Percentiles rank a stretch among this genome's conserved stretches.
These are phyloP conservation scores for Neurospora pannonica DNA, from an alignment of 495 filamentous ascomycete species.

Conservation along the genomic window DNA sequence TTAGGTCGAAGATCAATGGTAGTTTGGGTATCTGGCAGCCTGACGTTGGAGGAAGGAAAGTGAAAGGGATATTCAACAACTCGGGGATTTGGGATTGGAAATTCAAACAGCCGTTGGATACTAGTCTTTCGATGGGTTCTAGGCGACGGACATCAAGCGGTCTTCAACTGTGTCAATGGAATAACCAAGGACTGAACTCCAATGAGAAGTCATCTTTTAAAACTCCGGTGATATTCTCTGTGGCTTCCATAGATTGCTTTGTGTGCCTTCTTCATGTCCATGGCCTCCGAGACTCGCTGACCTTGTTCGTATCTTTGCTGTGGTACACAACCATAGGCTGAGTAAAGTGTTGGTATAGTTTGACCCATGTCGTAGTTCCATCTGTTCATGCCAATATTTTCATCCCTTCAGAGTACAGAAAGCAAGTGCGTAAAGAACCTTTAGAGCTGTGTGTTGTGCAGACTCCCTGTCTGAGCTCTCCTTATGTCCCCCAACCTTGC, in stretches of 20 bases:
- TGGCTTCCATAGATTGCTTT: neutral
- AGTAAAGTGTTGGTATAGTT: neutral
- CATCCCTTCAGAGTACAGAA: neutral
- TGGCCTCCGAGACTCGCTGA: neutral
- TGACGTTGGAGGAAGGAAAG: neutral
- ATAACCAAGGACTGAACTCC: neutral
- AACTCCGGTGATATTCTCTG: neutral
- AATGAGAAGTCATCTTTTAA: neutral
- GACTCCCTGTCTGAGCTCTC: neutral
- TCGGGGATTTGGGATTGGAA: neutral
- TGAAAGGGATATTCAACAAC: neutral
- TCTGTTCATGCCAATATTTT: neutral
- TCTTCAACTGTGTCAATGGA: neutral
- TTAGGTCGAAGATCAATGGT: neutral
- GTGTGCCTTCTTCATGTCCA: neutral
- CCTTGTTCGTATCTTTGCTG: neutral
- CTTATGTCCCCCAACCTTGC: neutral
- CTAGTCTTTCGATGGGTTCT: neutral
- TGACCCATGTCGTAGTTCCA: neutral
- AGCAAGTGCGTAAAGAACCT: neutral
- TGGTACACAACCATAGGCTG: neutral
- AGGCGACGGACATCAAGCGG: neutral
- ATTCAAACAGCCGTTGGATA: neutral
- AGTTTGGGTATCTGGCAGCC: neutral
- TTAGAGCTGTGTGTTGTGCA: neutral